A percentile compares a stretch with the other conserved stretches of the same genome.
Conservation (phyloP, 306 rosid genomes). For the Vicia villosa region DNA sequence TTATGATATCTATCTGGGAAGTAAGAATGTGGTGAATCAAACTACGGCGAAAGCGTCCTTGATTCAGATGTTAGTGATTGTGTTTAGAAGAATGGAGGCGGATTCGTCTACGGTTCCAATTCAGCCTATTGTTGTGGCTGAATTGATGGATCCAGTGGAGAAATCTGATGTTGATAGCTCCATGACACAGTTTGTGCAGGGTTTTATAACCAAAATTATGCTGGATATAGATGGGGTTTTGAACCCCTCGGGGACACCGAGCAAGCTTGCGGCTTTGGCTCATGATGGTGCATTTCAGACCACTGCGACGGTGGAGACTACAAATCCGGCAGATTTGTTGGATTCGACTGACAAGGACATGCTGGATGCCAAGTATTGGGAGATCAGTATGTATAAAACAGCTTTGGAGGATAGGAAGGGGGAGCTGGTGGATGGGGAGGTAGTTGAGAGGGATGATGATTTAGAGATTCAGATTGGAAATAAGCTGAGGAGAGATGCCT, state of each 20-base stretch:
- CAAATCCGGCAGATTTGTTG: slow-evolving; percentile 92
- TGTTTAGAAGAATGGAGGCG: slow-evolving; percentile 98
- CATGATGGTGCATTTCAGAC: slow-evolving; percentile 98
- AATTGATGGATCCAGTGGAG: slow-evolving; percentile 87
- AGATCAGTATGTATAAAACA: slow-evolving; percentile 97
- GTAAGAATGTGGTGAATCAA: slow-evolving; percentile 92
- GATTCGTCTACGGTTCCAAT: slow-evolving; percentile 95
- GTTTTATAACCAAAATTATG: slow-evolving; percentile 90
- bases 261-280: slow-evolving; percentile 48
- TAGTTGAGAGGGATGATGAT: slow-evolving; percentile 87
- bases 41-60: slow-evolving; percentile 95
- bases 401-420: slow-evolving; percentile 97
- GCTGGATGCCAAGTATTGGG: slow-evolving; percentile 99
- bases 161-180: slow-evolving; percentile 77
- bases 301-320: slow-evolving; percentile 77
- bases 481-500: slow-evolving; percentile 93
- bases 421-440: slow-evolving; percentile 90
- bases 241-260: slow-evolving; percentile 58
- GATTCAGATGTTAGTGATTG: slow-evolving; percentile 97
- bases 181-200: slow-evolving; percentile 89
- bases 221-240: slow-evolving; percentile 94
- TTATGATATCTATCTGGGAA: slow-evolving; percentile 82
- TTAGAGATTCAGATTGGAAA: slow-evolving; percentile 99
- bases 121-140: slow-evolving; percentile 99
- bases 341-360: slow-evolving; percentile 97